Evolutionary conservation across 352 stramenopile genomes (phyloP).

Genomic region (Globisporangium echinulatum): DNA sequence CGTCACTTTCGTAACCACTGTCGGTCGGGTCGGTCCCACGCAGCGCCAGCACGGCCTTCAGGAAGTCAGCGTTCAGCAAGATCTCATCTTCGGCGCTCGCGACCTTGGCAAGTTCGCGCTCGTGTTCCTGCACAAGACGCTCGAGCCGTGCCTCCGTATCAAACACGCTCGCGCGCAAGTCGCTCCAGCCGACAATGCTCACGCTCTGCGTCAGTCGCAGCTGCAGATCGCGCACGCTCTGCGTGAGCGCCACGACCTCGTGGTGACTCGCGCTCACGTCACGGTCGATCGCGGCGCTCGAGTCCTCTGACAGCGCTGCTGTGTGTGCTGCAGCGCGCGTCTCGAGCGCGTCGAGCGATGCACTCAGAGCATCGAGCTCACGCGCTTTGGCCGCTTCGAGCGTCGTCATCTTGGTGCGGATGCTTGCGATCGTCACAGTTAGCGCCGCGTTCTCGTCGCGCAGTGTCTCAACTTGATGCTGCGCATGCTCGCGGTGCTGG

Average conservation of each 20-base stretch:
- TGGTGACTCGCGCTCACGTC: constrained; percentile 40
- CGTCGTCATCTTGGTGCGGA: constrained; percentile 36
- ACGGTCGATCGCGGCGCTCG: constrained; percentile 21
- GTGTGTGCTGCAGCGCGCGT: neutral
- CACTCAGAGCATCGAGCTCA: constrained; percentile 29
- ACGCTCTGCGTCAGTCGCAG: constrained; percentile 50
- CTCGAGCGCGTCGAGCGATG: constrained; percentile 34
- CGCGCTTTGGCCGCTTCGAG: constrained; percentile 35
- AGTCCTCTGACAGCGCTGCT: neutral
- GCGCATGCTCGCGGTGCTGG: constrained; percentile 30
- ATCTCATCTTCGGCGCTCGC: constrained; percentile 46
- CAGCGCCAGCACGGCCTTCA: constrained; percentile 36
- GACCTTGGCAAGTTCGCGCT: constrained; percentile 29
- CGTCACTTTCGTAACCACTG: neutral
- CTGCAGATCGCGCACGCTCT: constrained; percentile 43
- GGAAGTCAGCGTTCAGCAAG: constrained; percentile 53
- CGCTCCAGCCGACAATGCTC: constrained; percentile 50
- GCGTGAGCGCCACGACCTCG: constrained; percentile 30
- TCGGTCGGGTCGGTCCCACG: constrained; percentile 12
- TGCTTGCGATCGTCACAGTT: constrained; percentile 23
- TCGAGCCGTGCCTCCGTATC: constrained; percentile 38
- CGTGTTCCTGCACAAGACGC: constrained; percentile 22
- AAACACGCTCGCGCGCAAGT: constrained; percentile 38
- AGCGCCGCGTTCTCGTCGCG: constrained; percentile 36
- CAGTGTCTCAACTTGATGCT: constrained; percentile 33